Percentiles rank a stretch among this genome's conserved stretches.
These are phyloP conservation scores for Lecanicillium sp. DNA, from an alignment of 2,329 filamentous ascomycete species.

Conservation along the genomic window DNA sequence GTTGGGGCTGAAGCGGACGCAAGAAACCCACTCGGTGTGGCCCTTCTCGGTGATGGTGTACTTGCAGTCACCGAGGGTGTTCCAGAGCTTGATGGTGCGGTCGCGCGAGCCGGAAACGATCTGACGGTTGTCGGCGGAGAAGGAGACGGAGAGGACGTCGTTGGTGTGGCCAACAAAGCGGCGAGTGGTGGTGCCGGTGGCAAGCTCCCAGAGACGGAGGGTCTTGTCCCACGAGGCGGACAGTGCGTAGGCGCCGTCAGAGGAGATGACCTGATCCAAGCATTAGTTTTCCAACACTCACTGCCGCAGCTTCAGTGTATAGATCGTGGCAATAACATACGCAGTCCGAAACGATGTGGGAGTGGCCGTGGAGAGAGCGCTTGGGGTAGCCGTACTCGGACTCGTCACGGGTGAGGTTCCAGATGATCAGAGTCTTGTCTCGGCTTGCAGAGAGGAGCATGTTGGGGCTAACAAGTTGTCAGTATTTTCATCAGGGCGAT, in stretches of 20 bases:
- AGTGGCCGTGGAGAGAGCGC: constrained; percentile 97
- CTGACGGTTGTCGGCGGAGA: constrained; percentile 99
- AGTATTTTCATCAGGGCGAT: constrained; percentile 10
- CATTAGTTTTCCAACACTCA: constrained; percentile 23
- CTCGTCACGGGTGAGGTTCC: constrained; percentile 99
- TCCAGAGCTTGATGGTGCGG: constrained; percentile 99
- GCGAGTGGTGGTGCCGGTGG: constrained; percentile 93
- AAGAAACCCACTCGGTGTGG: constrained; percentile 99
- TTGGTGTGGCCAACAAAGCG: constrained; percentile 99
- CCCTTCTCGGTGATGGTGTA: constrained; percentile 99
- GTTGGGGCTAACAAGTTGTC: constrained; percentile 65
- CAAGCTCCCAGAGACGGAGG: constrained; percentile 98
- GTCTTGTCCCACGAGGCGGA: constrained; percentile 99
- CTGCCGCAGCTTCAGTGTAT: constrained; percentile 1
- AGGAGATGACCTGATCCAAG: constrained; percentile 80
- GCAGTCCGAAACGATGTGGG: constrained; percentile 99
- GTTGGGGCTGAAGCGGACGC: constrained; percentile 99
- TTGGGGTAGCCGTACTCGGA: constrained; percentile 98
- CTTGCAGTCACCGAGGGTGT: constrained; percentile 99
- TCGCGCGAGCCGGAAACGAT: constrained; percentile 98
- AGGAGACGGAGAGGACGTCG: constrained; percentile 98
- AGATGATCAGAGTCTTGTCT: constrained; percentile 99
- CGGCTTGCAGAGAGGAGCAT: constrained; percentile 97
- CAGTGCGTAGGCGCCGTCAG: constrained; percentile 97
- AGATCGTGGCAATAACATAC: constrained; percentile 55